phyloP scores from a whole-genome alignment of 176 grass and related monocot genomes.

The Hordeum vulgare region DNA sequence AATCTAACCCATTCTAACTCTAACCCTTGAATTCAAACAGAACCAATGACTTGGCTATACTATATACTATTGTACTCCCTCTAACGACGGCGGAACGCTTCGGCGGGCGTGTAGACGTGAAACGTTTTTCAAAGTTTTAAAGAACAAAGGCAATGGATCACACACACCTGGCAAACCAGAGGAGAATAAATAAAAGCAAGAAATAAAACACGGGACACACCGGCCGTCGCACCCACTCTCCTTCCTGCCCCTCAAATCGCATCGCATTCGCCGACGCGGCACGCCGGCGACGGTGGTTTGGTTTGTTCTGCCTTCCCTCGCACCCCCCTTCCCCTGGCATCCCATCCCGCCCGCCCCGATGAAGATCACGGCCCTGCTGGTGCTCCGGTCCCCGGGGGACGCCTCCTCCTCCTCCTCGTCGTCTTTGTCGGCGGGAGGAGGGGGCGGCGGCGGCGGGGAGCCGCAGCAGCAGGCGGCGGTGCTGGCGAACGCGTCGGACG shows the following conservation, averaged over 20 bases:
- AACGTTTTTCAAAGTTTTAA: no score
- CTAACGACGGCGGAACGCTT: no score
- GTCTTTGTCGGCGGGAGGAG: neutral
- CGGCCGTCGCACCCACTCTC: no score
- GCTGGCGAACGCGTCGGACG: slow-evolving; percentile 57
- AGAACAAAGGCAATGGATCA: no score
- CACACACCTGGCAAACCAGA: no score
- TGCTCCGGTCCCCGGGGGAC: slow-evolving; percentile 27
- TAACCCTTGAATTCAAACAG: no score
- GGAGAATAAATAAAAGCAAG: no score
- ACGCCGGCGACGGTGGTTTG: neutral
- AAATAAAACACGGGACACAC: no score
- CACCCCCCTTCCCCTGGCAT: neutral
- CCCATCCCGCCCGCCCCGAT: neutral
- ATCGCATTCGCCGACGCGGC: neutral
- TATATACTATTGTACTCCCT: no score
- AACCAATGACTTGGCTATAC: no score
- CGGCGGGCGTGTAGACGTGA: no score
- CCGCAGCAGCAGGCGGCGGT: slow-evolving; percentile 46
- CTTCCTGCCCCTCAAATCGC: neutral
- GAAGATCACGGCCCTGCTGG: slow-evolving; percentile 69
- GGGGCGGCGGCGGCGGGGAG: neutral
- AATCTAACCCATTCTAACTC: no score
- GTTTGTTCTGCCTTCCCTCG: neutral
- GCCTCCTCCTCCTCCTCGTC: neutral